phyloP scores from a whole-genome alignment of 2,329 filamentous ascomycete species.

The Ophiostoma fasciatum region DNA sequence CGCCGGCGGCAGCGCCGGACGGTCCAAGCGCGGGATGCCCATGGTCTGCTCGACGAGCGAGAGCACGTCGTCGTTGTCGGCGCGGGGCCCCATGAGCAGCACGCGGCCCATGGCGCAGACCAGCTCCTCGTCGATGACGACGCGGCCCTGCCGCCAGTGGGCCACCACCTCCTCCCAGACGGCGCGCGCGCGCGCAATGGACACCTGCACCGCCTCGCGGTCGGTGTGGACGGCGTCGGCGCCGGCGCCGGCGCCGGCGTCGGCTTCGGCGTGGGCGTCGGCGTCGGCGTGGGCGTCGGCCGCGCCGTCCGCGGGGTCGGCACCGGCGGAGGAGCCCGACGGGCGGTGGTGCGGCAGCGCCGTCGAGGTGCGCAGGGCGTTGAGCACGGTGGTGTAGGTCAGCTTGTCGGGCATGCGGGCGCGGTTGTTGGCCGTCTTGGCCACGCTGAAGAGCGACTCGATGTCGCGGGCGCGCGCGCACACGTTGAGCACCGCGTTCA shows the following conservation, averaged over 20 bases:
- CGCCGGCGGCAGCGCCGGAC: background rate
- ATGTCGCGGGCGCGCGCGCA: constrained; percentile 62
- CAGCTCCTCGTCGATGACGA: constrained; percentile 64
- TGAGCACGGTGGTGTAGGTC: constrained; percentile 75
- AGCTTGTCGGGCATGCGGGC: constrained; percentile 47
- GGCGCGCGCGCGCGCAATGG: constrained; percentile 50
- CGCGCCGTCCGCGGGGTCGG: background rate
- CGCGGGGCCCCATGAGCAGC: constrained; percentile 48
- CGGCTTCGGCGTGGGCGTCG: background rate
- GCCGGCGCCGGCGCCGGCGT: background rate
- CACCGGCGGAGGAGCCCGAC: constrained; percentile 12
- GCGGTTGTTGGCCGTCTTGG: constrained; percentile 53
- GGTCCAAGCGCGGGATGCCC: constrained; percentile 45
- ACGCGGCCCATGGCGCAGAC: constrained; percentile 70
- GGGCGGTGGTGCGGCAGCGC: constrained; percentile 18
- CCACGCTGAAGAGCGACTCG: constrained; percentile 66
- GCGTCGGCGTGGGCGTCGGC: background rate
- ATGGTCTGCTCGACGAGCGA: constrained; percentile 70
- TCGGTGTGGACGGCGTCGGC: constrained; percentile 1
- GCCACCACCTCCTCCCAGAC: constrained; percentile 69
- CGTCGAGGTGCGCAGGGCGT: constrained; percentile 47
- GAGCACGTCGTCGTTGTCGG: constrained; percentile 58
- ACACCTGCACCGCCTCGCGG: constrained; percentile 22
- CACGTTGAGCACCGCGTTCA: constrained; percentile 75
- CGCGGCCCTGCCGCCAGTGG: constrained; percentile 57